phyloP scores from a whole-genome alignment of 768 basidiomycete species.

The Auriscalpium microsporum region DNA sequence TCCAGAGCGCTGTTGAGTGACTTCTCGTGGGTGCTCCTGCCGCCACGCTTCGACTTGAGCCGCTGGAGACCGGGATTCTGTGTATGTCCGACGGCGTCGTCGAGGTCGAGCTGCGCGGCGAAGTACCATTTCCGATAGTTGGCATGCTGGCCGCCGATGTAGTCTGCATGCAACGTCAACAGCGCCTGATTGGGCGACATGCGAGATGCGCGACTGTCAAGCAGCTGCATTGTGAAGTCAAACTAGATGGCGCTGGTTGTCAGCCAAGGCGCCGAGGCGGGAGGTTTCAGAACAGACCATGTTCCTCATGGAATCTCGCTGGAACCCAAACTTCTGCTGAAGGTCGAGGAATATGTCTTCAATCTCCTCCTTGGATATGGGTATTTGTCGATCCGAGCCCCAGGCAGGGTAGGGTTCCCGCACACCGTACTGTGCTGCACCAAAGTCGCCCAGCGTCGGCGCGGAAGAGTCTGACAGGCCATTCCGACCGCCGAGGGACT shows the following conservation, averaged over 20 bases:
- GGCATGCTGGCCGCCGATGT: constrained; percentile 96
- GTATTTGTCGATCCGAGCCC: constrained; percentile 86
- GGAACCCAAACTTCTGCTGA: constrained; percentile 98
- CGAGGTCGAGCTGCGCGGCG: constrained; percentile 95
- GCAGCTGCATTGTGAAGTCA: constrained; percentile 95
- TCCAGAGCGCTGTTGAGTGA: constrained; percentile 78
- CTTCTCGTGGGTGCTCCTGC: constrained; percentile 52
- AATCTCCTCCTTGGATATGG: constrained; percentile 98
- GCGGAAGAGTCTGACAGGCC: constrained; percentile 64
- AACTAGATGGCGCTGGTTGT: constrained; percentile 42
- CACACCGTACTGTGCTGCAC: constrained; percentile 34
- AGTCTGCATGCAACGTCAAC: constrained; percentile 93
- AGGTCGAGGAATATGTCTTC: constrained; percentile 97
- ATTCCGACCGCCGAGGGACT: constrained; percentile 59
- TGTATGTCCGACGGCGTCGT: constrained; percentile 88
- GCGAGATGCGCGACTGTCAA: constrained; percentile 93
- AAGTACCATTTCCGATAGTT: constrained; percentile 99
- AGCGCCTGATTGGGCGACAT: constrained; percentile 97
- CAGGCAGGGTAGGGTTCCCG: constrained; percentile 93
- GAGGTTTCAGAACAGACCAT: constrained; percentile 49
- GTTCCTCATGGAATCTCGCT: constrained; percentile 90
- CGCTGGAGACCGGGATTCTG: constrained; percentile 88
- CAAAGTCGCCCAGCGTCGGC: constrained; percentile 63
- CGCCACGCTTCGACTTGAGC: constrained; percentile 53
- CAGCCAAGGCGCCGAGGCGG: background rate